phyloP scores from a whole-genome alignment of 2,329 filamentous ascomycete genomes.

The Trichophyton benhamiae region DNA sequence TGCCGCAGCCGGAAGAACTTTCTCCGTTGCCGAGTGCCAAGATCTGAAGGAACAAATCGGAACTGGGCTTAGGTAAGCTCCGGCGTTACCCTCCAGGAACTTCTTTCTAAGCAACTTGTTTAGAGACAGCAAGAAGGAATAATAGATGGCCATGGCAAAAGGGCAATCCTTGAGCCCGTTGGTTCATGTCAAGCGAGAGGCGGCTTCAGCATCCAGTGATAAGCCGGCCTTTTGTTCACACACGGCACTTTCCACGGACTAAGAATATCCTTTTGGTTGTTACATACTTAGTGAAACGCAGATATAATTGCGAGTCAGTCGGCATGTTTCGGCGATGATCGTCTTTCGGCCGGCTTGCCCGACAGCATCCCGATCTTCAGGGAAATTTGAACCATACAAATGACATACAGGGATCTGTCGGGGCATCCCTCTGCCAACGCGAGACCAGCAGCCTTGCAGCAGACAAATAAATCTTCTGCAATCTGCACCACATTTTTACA shows the following conservation, averaged over 20 bases:
- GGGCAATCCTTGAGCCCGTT: too few species aligned
- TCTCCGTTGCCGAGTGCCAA: not conserved
- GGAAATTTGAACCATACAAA: not conserved
- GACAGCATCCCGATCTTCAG: not conserved
- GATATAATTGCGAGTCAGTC: not conserved
- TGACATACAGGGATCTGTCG: not conserved
- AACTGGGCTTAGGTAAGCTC: not conserved
- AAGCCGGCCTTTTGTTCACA: too few species aligned
- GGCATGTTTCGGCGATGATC: not conserved
- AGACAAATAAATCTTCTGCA: not conserved
- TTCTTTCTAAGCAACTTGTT: too few species aligned
- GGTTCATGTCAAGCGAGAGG: too few species aligned
- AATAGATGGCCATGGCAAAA: not conserved
- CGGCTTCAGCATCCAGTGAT: too few species aligned
- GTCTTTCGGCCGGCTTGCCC: slow-evolving; percentile 3
- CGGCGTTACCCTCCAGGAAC: not conserved
- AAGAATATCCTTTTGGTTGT: not conserved
- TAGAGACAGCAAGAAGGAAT: not conserved
- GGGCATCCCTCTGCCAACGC: not conserved
- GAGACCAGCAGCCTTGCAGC: not conserved
- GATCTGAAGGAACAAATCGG: not conserved
- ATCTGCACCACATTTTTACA: too few species aligned
- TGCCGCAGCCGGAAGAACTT: not conserved
- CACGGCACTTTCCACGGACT: not conserved
- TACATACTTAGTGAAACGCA: not conserved